Base-by-base conservation (phyloP, 257 asterid species). In the Apocynum venetum region DNA sequence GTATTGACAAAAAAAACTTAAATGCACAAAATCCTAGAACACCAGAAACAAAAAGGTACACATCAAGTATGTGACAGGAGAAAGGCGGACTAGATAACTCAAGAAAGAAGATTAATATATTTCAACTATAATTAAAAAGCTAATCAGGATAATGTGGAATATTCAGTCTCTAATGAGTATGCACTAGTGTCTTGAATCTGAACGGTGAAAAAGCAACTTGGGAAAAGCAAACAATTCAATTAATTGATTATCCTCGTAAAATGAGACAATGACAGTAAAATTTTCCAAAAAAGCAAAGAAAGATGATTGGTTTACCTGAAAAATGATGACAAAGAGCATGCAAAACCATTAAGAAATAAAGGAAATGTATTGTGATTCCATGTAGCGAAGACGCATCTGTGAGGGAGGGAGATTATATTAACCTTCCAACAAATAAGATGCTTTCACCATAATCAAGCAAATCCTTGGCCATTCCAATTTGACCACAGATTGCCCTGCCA, bases 351-450 rank as follows among this genome's bases (percentile, higher is more conserved):
- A 40, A 40, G 11, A 66, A 14, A 5, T 40, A 66, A 38, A 40
- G 17, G 7, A 43, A 66, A 68, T 43, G 15, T 19, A 43, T 8
- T 67, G 15, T 15, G 53, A 14, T 31, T 75, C 57, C 44, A 31
- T 47, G 43, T 3, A 64, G 46, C 3, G 80, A 61, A 60, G 75
- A 77, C 60, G 46, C 47, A 67, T 57, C 40, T 47, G n/a, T 55
- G 61, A 51, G 68, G 43, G 56, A 57, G 66, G 25, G 52, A 57
- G 63, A 74, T 53, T 78, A 66, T 51, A 78, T 87, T 89, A 81
- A 90, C 97, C 94, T 84, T 85, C 97, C 96, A 56, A 92, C 79
- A 82, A 92, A 92, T 84, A 92, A 85, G 87, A 92, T 92, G 87
- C 97, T 92, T 83, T 87, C 85, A 71, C 97, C 96, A 80, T 88